Percentiles rank a stretch among this genome's conserved stretches.
These are phyloP conservation scores for Adenanthera pavonina DNA, from an alignment of 306 rosid genomes.

Conservation along the genomic window DNA sequence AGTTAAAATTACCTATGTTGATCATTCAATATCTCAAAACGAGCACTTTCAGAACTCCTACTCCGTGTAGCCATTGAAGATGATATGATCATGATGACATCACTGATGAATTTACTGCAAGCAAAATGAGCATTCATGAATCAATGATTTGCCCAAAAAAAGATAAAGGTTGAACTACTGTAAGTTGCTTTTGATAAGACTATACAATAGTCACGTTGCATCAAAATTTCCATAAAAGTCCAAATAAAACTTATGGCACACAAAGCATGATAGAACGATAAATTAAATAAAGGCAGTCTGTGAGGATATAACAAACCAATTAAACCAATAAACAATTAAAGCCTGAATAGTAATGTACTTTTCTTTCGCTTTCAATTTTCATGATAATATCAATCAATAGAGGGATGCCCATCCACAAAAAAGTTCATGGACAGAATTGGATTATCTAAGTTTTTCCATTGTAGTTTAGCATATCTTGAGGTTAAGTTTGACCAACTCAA, in stretches of 20 bases:
- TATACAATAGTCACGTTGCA: neutral
- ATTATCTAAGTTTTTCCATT: neutral
- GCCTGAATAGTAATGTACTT: too few relatives aligned
- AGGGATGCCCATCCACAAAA: neutral
- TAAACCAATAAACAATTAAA: too few relatives aligned
- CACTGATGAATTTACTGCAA: constrained; percentile 91
- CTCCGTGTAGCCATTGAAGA: constrained; percentile 93
- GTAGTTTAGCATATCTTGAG: too few relatives aligned
- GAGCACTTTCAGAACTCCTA: constrained; percentile 82
- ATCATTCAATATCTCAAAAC: constrained; percentile 82
- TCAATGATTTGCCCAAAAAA: constrained; percentile 6
- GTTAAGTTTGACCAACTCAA: too few relatives aligned
- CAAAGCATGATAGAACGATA: neutral
- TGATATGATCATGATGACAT: constrained; percentile 75
- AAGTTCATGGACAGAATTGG: neutral
- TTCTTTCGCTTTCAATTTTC: too few relatives aligned
- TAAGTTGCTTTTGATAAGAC: constrained; percentile 18
- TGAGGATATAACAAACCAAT: neutral
- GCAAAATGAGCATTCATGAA: constrained; percentile 34
- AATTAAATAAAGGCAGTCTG: constrained; percentile 17
- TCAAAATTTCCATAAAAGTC: neutral
- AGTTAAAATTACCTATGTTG: constrained; percentile 64
- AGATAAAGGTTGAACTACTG: constrained; percentile 18
- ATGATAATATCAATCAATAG: too few relatives aligned
- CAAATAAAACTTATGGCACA: neutral